A percentile compares a stretch with the other conserved stretches of the same genome.
phyloP scores from a whole-genome alignment of 2,329 filamentous ascomycete species.

The Cadophora gregata region DNA sequence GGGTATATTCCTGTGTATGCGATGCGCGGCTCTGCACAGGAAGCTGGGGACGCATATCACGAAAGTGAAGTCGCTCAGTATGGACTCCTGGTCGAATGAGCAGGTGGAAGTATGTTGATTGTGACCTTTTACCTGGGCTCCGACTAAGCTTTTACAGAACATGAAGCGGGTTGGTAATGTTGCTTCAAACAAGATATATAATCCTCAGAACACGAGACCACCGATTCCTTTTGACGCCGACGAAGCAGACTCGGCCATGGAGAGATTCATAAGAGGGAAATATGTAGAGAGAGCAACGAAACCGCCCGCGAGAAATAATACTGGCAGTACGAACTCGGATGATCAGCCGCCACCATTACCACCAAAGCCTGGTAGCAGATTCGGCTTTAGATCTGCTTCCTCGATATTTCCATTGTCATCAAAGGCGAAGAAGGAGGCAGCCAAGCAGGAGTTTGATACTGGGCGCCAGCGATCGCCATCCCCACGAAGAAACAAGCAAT shows the following conservation, averaged over 20 bases:
- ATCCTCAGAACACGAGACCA: conserved; percentile 81
- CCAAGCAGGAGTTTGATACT: conserved; percentile 30
- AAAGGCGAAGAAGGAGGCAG: conserved; percentile 47
- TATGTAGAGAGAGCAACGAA: conserved; percentile 70
- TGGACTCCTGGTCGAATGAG: conserved; percentile 96
- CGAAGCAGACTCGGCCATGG: conserved; percentile 92
- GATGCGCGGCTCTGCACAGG: conserved; percentile 92
- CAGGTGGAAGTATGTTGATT: conserved; percentile 82
- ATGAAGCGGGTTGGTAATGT: conserved; percentile 94
- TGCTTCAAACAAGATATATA: conserved; percentile 86
- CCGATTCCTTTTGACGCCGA: conserved; percentile 89
- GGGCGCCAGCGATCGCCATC: conserved; percentile 35
- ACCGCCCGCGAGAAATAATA: conserved; percentile 48
- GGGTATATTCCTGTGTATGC: conserved; percentile 96
- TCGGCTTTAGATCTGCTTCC: conserved; percentile 68
- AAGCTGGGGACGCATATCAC: conserved; percentile 98
- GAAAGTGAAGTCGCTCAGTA: conserved; percentile 97
- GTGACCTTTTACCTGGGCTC: neutral
- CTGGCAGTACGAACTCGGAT: conserved; percentile 56
- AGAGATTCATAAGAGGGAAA: conserved; percentile 93
- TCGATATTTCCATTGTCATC: conserved; percentile 59
- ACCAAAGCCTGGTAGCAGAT: conserved; percentile 64
- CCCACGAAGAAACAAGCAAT: conserved; percentile 58
- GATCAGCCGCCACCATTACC: conserved; percentile 62
- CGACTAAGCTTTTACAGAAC: conserved; percentile 60